Conservation (phyloP, 2,329 filamentous ascomycete genomes). For the Calonectria crousiana region DNA sequence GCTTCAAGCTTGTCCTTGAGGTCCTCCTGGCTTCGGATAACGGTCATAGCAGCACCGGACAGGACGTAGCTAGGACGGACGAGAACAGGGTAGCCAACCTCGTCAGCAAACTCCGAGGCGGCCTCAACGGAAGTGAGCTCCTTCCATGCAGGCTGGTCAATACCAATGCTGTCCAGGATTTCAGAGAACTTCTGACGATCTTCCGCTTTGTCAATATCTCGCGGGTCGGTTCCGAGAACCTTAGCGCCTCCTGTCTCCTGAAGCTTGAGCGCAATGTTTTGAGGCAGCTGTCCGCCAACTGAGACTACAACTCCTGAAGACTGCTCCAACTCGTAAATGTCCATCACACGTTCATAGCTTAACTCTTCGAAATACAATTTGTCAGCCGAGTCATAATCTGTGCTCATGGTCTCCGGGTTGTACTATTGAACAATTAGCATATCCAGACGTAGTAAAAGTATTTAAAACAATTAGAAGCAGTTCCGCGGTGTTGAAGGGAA, state of each 20-base stretch:
- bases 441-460: not conserved
- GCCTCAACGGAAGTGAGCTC: constrained; percentile 91
- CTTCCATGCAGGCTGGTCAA: constrained; percentile 98
- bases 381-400: constrained; percentile 91
- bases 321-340: constrained; percentile 94
- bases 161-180: constrained; percentile 95
- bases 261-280: constrained; percentile 95
- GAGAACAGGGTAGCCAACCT: constrained; percentile 92
- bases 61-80: constrained; percentile 96
- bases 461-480: not conserved
- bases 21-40: constrained; percentile 88
- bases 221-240: constrained; percentile 90
- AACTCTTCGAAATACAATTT: constrained; percentile 97
- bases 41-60: constrained; percentile 98
- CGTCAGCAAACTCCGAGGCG: constrained; percentile 86
- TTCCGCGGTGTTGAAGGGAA: not conserved
- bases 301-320: constrained; percentile 92
- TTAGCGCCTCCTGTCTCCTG: constrained; percentile 92
- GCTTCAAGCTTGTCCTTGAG: constrained; percentile 95
- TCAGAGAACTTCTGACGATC: constrained; percentile 98
- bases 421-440: constrained; percentile 53
- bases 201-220: constrained; percentile 97
- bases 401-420: constrained; percentile 84
- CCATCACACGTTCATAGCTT: constrained; percentile 97
- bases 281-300: constrained; percentile 94